Evolutionary conservation across 768 basidiomycete genomes (phyloP), one percentile per base, ranked within the genome.

Genomic region (Royoungia palumana): DNA sequence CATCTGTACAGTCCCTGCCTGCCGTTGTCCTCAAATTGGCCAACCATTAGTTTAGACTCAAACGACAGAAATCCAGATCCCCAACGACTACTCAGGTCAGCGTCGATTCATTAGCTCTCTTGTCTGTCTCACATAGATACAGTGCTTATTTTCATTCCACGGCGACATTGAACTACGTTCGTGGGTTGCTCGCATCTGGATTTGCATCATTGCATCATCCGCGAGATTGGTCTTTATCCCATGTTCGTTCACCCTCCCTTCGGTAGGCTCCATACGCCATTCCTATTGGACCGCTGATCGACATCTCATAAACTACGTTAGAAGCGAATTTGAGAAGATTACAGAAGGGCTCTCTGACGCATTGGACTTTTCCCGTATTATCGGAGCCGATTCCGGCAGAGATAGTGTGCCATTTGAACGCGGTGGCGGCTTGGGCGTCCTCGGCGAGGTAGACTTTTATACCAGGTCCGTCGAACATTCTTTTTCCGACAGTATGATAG

Each of bases 101-200:
- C 57, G 43, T 36, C 45, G 24, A 45, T 16, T 32, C 45, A 10
- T 37, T 39, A 6, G 8, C 28, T 21, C 5, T 30, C 1, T 17
- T 35, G 0, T 17, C 38, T 41, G 13, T 50, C 59, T 58, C 46
- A 62, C 48, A 25, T 6, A 13, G 22, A 20, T 19, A 20, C 55
- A 94, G 90, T 53, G 94, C 95, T 2, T 98, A 98, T 76, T 97
- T 97, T 72, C 87, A 98, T 71, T 97, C 95, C 0, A 79, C 92
- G 0, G 79, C 94, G 8, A 98, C 96, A 0, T 76, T 97, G 35
- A 99, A 99, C 71, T 85, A 94, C 69, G 77, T 97, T 49, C 87
- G 96, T 16, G 80, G 84, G 3, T 78, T 98, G 32, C 80, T 99
- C 6, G 82, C 85, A 1, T 95, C 93, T 13, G 93, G 94, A 20